Evolutionary conservation across 2,329 filamentous ascomycete species (phyloP).

Genomic region (Fusarium setosum): DNA sequence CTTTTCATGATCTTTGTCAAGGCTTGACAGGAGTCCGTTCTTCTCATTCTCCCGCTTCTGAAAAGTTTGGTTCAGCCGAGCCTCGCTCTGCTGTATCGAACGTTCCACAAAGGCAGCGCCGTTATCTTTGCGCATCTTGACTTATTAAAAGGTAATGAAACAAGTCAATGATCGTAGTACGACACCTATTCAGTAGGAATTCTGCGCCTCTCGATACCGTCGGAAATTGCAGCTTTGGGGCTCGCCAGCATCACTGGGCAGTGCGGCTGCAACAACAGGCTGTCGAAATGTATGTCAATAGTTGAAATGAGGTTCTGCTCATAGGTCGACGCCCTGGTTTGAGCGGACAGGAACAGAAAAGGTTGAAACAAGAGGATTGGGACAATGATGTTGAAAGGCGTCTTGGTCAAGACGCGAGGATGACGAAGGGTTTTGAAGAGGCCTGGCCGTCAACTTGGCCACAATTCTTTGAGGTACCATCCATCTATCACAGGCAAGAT

Average conservation of each 20-base stretch:
- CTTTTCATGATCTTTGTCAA: neutral
- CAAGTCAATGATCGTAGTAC: neutral
- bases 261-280: no score
- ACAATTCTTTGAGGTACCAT: neutral
- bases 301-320: no score
- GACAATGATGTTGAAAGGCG: neutral
- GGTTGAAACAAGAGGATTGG: neutral
- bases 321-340: neutral
- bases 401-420: conserved; percentile 5
- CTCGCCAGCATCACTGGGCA: neutral
- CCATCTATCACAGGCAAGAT: neutral
- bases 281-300: no score
- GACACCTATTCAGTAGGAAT: neutral
- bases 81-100: neutral
- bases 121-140: neutral
- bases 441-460: neutral
- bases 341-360: neutral
- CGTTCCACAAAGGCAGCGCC: neutral
- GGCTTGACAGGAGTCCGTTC: neutral
- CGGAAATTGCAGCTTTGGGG: neutral
- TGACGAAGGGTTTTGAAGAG: conserved; percentile 14
- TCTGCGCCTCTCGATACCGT: neutral
- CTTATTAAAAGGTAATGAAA: neutral
- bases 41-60: neutral
- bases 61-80: neutral